A percentile compares a stretch with the other conserved stretches of the same genome.
These are phyloP conservation scores for Amanita muscaria DNA, from an alignment of 768 basidiomycete species.

Conservation along the genomic window DNA sequence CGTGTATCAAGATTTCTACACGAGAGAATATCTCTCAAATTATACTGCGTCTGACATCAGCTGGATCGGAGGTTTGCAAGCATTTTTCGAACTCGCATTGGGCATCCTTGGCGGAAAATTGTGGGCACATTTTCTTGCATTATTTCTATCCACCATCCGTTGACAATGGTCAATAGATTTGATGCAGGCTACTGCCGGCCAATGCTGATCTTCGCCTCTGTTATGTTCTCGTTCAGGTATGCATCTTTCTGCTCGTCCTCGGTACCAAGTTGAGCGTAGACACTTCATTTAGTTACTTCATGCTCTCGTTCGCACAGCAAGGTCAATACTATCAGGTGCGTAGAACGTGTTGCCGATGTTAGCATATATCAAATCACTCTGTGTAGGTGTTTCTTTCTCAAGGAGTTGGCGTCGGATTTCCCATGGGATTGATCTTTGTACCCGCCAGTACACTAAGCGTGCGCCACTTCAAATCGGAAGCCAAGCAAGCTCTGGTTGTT, in stretches of 20 bases:
- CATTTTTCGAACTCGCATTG: too few species aligned
- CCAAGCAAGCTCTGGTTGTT: constrained; percentile 40
- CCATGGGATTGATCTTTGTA: constrained; percentile 33
- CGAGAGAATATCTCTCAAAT: neutral
- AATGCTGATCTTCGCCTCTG: constrained; percentile 1
- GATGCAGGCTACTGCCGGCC: constrained; percentile 10
- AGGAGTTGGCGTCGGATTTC: constrained; percentile 38
- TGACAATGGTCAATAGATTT: constrained; percentile 1
- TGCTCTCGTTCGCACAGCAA: too few species aligned
- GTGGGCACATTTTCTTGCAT: neutral
- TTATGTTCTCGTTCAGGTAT: constrained; percentile 9
- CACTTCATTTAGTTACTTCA: too few species aligned
- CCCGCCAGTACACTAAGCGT: constrained; percentile 36
- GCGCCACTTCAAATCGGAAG: constrained; percentile 38
- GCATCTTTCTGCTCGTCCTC: too few species aligned
- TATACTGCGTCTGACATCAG: too few species aligned
- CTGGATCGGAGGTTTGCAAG: too few species aligned
- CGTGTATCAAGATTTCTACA: constrained; percentile 10
- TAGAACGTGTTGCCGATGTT: neutral
- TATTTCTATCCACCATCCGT: neutral
- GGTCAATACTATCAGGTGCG: too few species aligned
- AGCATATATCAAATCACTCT: neutral
- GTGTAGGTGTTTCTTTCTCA: too few species aligned
- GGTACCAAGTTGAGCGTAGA: neutral
- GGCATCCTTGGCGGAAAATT: constrained; percentile 8